Base-by-base conservation (phyloP, 2,329 filamentous ascomycete genomes). In the Aspergillus intermedius region DNA sequence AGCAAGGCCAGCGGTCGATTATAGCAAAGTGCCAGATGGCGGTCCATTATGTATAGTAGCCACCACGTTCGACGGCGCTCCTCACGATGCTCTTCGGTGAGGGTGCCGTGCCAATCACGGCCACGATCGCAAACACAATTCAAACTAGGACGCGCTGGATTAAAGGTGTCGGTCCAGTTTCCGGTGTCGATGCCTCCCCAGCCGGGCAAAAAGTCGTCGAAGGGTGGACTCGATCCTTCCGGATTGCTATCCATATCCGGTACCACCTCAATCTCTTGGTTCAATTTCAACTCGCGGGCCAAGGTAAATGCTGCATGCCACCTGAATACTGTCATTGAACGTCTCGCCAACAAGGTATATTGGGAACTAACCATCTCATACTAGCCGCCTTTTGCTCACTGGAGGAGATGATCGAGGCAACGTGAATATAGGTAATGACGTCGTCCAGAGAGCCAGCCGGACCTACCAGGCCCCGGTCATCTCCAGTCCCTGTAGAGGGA, bases 351-450 rank as follows among this genome's bases (percentile, higher is more conserved):
- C 3, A 10, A 9, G 42, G 13, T 9, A 21, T 17, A 35, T 17
- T 32, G 34, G 32, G 34, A 22, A 56, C 58, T 9, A 51, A 67
- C 91, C 91, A 96, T 54, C 90, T 77, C 60, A 95, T 76, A 61
- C 89, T 95, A n/a, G 90, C 90, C 10, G 88, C 89, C 66, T 95
- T 95, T 70, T 95, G 91, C 66, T 95, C 91, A 64, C 89, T 95
- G 8, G 91, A 89, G 8, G 90, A 95, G 2, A 95, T 87, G 9
- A 95, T 90, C 1, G 88, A 93, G 3, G 90, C 91, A 22, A 96
- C 75, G 66, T 96, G 90, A 54, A 95, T 90, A 64, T 95, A 96
- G 0, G 91, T 95, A 22, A 88, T 84, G 10, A 95, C 84, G 68
- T 95, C 91, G 66, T 96, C 91, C 7, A 95, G 74, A 9, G 82